Percentiles rank a stretch among this genome's conserved stretches.
phyloP scores from a whole-genome alignment of 176 grass and related monocot species.

The Bothriochloa decipiens region DNA sequence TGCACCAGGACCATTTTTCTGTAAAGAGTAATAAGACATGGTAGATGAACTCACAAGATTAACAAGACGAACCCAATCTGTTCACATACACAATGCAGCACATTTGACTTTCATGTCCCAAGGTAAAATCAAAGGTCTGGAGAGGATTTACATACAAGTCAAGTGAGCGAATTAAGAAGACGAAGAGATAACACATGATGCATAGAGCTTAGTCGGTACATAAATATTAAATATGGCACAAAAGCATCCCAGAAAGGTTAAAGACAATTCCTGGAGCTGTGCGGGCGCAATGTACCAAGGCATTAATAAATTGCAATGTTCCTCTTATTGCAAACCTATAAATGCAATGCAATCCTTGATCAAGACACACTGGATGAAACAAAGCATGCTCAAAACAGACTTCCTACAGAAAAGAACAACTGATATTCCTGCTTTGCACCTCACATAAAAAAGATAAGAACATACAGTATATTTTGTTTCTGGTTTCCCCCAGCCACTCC shows the following conservation, averaged over 20 bases:
- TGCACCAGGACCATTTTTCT: constrained; percentile 98
- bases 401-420: background rate
- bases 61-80: background rate
- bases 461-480: constrained; percentile 97
- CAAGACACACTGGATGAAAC: background rate
- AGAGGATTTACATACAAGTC: background rate
- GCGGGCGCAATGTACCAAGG: background rate
- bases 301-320: background rate
- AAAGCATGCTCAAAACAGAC: constrained; percentile 5
- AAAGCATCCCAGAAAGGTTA: background rate
- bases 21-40: background rate
- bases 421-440: background rate
- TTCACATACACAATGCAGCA: constrained; percentile 9
- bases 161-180: background rate
- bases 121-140: constrained; percentile 1
- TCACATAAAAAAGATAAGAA: constrained; percentile 37
- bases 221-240: background rate
- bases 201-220: background rate
- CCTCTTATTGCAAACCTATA: constrained; percentile 19
- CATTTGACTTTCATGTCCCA: constrained; percentile 14
- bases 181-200: background rate
- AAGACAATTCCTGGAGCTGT: background rate
- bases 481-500: constrained; percentile 98
- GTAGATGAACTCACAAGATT: constrained; percentile 23
- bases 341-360: constrained; percentile 18